Evolutionary conservation across 345 rosid genomes (phyloP), one percentile per base, ranked within the genome.

Genomic region (Syzygium aromaticum): DNA sequence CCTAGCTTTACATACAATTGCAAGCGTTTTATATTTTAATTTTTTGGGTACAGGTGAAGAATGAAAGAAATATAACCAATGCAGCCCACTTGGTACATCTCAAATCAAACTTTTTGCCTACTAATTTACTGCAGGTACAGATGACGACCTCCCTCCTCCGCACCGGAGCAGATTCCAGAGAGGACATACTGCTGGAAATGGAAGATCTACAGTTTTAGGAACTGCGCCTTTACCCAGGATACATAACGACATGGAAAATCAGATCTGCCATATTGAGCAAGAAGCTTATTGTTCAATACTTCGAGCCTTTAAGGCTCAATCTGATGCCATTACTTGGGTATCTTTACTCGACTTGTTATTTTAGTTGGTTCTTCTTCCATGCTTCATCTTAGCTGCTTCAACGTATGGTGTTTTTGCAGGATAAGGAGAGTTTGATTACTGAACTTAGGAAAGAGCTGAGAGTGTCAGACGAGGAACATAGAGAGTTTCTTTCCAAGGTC

Each of bases 251-350:
- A 94, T 96, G 99, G 98, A 96, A 94, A 95, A 94, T 89, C 97
- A 95, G 88, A 96, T 98, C 89, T 97, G 96, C 93, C 91, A 89
- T 88, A 93, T 98, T 84, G 99, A 98, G 92, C 98, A 94, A 91
- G 99, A 98, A 88, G 98, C 99, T 13, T 98, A 98, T 88, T 89
- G 93, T 89, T 93, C 98, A 3, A 94, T 98, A 64, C 92, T 98
- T 86, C 95, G 99, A 86, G 99, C 99, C 52, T 98, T 98, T 88
- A 96, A 95, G 92, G 99, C 99, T 88, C 99, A 96, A 91, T 94
- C 99, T 54, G 99, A 98, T 88, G 99, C 98, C 88, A 94, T 98
- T 85, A 92, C 99, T 88, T 98, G 99, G 99, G 99, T 98, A 96
- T 89, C 54, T 88, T 17, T 80, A 77, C 22, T 43, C 85, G 1